Evolutionary conservation across 169 alveolate species (phyloP).

Genomic region (Plasmodium sp.): DNA sequence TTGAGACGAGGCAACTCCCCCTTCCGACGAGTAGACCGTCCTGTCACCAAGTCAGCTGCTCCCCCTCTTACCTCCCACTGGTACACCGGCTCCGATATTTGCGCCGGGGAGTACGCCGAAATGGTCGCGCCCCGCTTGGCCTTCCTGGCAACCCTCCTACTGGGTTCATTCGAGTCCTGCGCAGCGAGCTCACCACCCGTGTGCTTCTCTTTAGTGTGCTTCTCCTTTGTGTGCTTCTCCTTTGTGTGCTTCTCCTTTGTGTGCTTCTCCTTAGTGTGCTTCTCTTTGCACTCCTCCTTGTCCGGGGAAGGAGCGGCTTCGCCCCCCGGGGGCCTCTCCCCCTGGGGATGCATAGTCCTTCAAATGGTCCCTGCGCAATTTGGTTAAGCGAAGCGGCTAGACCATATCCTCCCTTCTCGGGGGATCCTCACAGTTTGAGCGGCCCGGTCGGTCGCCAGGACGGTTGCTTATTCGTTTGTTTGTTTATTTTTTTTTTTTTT

Average conservation of each 20-base stretch:
- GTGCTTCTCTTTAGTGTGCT: background rate
- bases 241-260: conserved; percentile 1
- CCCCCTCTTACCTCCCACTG: conserved; percentile 65
- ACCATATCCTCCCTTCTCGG: background rate
- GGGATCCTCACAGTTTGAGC: background rate
- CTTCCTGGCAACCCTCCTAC: background rate
- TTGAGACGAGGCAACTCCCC: background rate
- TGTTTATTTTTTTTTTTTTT: background rate
- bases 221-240: conserved; percentile 7
- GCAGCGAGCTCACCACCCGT: background rate
- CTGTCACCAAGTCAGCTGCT: background rate
- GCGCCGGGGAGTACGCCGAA: conserved; percentile 69
- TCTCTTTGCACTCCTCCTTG: background rate
- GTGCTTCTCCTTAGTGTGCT: background rate
- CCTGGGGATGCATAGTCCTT: background rate
- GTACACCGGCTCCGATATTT: conserved; percentile 66
- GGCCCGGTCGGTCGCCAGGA: too few relatives aligned
- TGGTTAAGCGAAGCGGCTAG: background rate
- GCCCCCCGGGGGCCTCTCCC: background rate
- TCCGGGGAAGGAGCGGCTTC: background rate
- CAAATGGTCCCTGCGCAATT: background rate
- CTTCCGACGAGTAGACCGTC: background rate
- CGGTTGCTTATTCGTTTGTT: too few relatives aligned
- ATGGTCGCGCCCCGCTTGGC: background rate
- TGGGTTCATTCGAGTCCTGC: background rate